Percentiles rank a stretch among this genome's conserved stretches.
Conservation (phyloP, 108 stramenopile species). For the Skeletonema potamos region DNA sequence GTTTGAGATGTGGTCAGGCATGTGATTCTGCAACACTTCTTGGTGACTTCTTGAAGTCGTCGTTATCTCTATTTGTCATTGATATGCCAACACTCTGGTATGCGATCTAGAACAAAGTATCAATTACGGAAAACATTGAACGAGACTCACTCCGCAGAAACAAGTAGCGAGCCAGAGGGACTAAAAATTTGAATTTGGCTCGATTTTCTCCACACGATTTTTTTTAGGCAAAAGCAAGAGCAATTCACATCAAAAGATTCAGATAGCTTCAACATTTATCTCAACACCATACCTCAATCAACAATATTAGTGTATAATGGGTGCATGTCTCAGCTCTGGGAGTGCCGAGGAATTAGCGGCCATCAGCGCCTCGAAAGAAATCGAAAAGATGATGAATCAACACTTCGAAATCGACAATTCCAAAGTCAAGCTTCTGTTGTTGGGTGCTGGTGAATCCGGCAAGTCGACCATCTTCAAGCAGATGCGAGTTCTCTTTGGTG, state of each 20-base stretch:
- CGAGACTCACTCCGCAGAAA: no score
- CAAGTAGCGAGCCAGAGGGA: no score
- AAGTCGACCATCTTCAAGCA: conserved; percentile 99
- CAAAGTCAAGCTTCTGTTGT: conserved; percentile 95
- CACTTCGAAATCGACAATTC: conserved; percentile 44
- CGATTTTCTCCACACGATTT: no score
- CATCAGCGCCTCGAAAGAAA: conserved; percentile 45
- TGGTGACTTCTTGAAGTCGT: not conserved
- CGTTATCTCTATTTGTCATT: not conserved
- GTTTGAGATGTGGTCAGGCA: no score
- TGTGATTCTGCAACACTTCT: not conserved
- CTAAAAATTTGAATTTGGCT: no score
- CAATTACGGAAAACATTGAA: no score
- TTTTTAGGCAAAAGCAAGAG: not conserved
- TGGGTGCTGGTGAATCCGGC: conserved; percentile 99
- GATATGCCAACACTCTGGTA: not conserved
- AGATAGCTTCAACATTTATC: not conserved
- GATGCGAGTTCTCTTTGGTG: conserved; percentile 84
- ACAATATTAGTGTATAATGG: conserved; percentile 21
- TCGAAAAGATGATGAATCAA: conserved; percentile 42
- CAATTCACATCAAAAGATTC: not conserved
- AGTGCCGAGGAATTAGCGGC: conserved; percentile 34
- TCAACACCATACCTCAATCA: no score
- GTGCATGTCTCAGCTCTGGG: conserved; percentile 35
- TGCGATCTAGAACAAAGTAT: no score